Evolutionary conservation across 2,329 filamentous ascomycete species (phyloP), one percentile per base, ranked within the genome.

Genomic region (Penicillium sp.): DNA sequence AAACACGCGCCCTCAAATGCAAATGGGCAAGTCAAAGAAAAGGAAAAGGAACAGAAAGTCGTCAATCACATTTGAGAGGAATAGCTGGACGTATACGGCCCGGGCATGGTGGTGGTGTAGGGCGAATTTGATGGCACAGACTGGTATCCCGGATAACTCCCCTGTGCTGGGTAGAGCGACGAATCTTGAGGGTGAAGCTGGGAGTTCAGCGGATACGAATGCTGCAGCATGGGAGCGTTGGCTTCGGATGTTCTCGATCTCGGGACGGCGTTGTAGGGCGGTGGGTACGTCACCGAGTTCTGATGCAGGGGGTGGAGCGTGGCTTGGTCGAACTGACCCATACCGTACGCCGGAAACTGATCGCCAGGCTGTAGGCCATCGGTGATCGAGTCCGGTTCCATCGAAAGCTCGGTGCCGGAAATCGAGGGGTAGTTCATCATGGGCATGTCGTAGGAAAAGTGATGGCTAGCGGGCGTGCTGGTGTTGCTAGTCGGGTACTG

Each of bases 241-340:
- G 37, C 39, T 36, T 54, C 50, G 14, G 51, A 42, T 14, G 50
- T 47, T 29, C 45, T 44, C 10, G 47, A 42, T 30, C 52, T 50
- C 20, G 59, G 53, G 16, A 54, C 50, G 15, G 58, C 40, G 35
- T 62, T 61, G 43, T 50, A 62, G n/a, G 57, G 58, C 13, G 59
- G 60, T 36, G 61, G 61, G 36, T 64, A 64, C 29, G 60, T 56
- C 33, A 59, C 54, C 10, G 60, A 60, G 36, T 51, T 59, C 38
- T 56, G 58, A 51, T 61, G 59, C 42, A 56, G 41, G 39, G 54
- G 43, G 36, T 39, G 34, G 39, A 50, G 50, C 35, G 51, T 42
- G 39, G 40, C 36, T 42, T 47, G 39, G 26, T 39, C 45, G 31
- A 47, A 48, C 25, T 47, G 48, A 8, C 28, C 41, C 17, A 48